Evolutionary conservation across 306 rosid species (phyloP).

Genomic region (Inga leiocalycina): DNA sequence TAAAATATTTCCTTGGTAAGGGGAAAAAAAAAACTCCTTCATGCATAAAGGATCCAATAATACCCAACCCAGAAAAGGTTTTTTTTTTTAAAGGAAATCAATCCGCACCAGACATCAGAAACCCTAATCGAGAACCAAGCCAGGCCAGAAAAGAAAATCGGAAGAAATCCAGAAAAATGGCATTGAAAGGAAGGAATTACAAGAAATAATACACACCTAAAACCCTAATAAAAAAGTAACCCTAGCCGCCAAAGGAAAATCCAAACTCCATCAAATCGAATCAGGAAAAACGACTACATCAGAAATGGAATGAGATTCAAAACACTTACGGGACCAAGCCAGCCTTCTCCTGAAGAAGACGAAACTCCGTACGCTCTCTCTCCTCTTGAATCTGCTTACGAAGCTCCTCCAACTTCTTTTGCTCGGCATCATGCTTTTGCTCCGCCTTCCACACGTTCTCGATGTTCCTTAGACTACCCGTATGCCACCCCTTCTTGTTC

Average conservation of each 20-base stretch:
- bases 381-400: conserved; percentile 93
- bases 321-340: conserved; percentile 83
- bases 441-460: conserved; percentile 99
- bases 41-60: not conserved
- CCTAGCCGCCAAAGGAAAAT: conserved; percentile 16
- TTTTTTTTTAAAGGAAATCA: not conserved
- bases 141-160: not conserved
- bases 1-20: not conserved
- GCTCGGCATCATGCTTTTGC: conserved; percentile 87
- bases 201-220: not conserved
- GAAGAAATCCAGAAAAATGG: not conserved
- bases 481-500: conserved; percentile 99
- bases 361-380: conserved; percentile 81
- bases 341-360: conserved; percentile 91
- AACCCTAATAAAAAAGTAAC: conserved; percentile 29
- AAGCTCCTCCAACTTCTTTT: conserved; percentile 91
- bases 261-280: not conserved
- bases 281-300: not conserved
- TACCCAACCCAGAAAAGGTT: not conserved
- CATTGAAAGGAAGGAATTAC: not conserved
- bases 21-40: not conserved
- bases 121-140: not conserved
- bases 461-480: conserved; percentile 90
- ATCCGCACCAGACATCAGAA: not conserved
- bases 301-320: not conserved